Evolutionary conservation across 2,329 filamentous ascomycete species (phyloP).

Genomic region (Fusarium subtropicale): DNA sequence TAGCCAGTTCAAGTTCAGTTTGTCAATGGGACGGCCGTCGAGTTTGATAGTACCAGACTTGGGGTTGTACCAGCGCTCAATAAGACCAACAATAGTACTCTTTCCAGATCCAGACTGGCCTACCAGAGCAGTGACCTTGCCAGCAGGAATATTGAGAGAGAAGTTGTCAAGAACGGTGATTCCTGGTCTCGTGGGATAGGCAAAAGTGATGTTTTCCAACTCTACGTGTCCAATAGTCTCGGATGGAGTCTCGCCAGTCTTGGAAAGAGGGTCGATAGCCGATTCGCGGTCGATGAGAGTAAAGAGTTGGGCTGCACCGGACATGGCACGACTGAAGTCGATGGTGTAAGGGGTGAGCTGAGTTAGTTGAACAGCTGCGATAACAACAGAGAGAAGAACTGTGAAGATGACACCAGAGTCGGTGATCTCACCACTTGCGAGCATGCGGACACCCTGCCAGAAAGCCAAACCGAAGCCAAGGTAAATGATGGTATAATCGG

Average conservation of each 20-base stretch:
- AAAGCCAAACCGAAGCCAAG: slow-evolving; percentile 58
- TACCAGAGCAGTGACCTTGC: slow-evolving; percentile 58
- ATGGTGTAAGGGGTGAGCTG: slow-evolving; percentile 53
- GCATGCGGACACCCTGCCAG: slow-evolving; percentile 58
- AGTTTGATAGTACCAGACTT: slow-evolving; percentile 51
- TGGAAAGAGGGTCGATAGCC: slow-evolving; percentile 52
- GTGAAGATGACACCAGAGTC: slow-evolving; percentile 56
- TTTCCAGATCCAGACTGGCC: slow-evolving; percentile 55
- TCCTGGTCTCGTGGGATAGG: slow-evolving; percentile 59
- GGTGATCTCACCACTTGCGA: slow-evolving; percentile 52
- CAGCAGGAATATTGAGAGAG: slow-evolving; percentile 57
- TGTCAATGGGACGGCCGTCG: slow-evolving; percentile 51
- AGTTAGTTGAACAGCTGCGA: slow-evolving; percentile 53
- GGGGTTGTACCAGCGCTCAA: slow-evolving; percentile 56
- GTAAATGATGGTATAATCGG: slow-evolving; percentile 57
- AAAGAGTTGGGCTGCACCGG: slow-evolving; percentile 53
- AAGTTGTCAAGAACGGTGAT: slow-evolving; percentile 57
- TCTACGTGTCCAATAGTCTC: slow-evolving; percentile 51
- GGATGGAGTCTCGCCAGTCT: slow-evolving; percentile 48
- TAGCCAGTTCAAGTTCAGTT: slow-evolving; percentile 55
- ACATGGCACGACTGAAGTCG: slow-evolving; percentile 54
- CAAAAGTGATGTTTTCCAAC: slow-evolving; percentile 57
- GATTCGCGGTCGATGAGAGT: slow-evolving; percentile 54
- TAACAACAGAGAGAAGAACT: slow-evolving; percentile 55
- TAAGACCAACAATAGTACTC: slow-evolving; percentile 55